Evolutionary conservation across 176 grass and related monocot species (phyloP).

Genomic region (Zizania latifolia): DNA sequence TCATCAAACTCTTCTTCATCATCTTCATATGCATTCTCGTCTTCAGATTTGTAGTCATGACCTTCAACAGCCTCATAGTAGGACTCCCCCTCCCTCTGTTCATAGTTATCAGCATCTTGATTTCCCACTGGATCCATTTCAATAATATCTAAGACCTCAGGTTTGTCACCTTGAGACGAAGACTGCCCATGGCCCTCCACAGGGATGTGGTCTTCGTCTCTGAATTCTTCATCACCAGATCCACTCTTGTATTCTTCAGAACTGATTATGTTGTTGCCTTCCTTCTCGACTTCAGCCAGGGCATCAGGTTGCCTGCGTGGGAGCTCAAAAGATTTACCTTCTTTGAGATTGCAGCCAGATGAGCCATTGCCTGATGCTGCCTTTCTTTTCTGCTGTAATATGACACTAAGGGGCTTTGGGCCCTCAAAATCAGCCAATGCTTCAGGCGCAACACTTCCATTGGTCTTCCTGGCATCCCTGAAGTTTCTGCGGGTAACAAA

Average conservation of each 20-base stretch:
- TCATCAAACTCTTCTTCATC: slow-evolving; percentile 66
- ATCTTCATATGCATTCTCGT: slow-evolving; percentile 54
- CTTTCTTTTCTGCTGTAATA: slow-evolving; percentile 80
- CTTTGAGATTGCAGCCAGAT: slow-evolving; percentile 26
- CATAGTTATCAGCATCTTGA: slow-evolving; percentile 48
- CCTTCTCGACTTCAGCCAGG: slow-evolving; percentile 30
- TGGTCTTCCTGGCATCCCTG: slow-evolving; percentile 45
- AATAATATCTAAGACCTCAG: slow-evolving; percentile 38
- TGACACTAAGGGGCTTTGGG: slow-evolving; percentile 65
- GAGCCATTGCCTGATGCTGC: slow-evolving; percentile 21
- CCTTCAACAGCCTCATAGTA: slow-evolving; percentile 48
- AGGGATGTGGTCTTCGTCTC: slow-evolving; percentile 45
- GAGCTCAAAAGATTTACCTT: slow-evolving; percentile 29
- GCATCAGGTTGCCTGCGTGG: slow-evolving; percentile 22
- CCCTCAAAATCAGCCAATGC: slow-evolving; percentile 62
- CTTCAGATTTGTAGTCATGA: slow-evolving; percentile 47
- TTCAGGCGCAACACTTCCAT: slow-evolving; percentile 34
- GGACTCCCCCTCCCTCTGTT: slow-evolving; percentile 42
- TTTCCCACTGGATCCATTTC: slow-evolving; percentile 42
- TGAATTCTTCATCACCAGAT: slow-evolving; percentile 42
- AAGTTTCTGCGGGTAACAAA: slow-evolving; percentile 51
- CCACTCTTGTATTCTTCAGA: slow-evolving; percentile 46
- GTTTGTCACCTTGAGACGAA: slow-evolving; percentile 30
- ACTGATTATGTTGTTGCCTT: slow-evolving; percentile 19
- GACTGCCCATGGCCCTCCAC: slow-evolving; percentile 40